phyloP scores from a whole-genome alignment of 2,329 filamentous ascomycete species.

The Trichophaea hybrida region DNA sequence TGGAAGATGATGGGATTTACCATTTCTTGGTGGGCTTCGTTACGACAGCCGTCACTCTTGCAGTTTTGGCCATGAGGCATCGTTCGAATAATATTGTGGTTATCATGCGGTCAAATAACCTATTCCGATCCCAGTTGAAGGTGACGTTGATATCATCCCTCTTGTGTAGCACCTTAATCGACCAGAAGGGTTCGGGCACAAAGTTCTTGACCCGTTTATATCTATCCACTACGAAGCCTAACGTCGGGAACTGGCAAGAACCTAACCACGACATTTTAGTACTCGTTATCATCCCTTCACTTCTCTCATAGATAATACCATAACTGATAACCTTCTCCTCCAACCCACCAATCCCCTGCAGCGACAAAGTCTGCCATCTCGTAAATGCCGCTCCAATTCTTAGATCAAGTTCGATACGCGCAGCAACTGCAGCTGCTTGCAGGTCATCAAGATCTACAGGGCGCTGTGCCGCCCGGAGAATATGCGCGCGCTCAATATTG shows the following conservation, averaged over 20 bases:
- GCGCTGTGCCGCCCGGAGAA: slow-evolving; percentile 65
- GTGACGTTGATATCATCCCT: slow-evolving; percentile 65
- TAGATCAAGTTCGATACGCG: slow-evolving; percentile 82
- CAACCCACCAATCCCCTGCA: slow-evolving; percentile 59
- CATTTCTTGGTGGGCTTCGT: slow-evolving; percentile 88
- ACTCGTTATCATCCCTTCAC: slow-evolving; percentile 21
- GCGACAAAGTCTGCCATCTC: slow-evolving; percentile 63
- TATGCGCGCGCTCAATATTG: slow-evolving; percentile 90
- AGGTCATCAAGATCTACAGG: slow-evolving; percentile 67
- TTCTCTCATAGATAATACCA: slow-evolving; percentile 37
- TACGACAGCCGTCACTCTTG: slow-evolving; percentile 69
- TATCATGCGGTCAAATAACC: slow-evolving; percentile 75
- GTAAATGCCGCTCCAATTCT: slow-evolving; percentile 89
- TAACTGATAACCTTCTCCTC: slow-evolving; percentile 61
- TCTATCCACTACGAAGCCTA: slow-evolving; percentile 92
- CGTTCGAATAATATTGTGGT: slow-evolving; percentile 73
- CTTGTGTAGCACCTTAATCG: slow-evolving; percentile 67
- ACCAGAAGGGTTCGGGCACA: slow-evolving; percentile 83
- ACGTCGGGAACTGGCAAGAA: slow-evolving; percentile 90
- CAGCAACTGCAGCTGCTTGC: slow-evolving; percentile 74
- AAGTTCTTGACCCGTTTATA: slow-evolving; percentile 93
- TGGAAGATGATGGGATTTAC: slow-evolving; percentile 28
- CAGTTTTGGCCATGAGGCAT: slow-evolving; percentile 61
- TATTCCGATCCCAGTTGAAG: slow-evolving; percentile 69
- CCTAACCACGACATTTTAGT: slow-evolving; percentile 34